phyloP scores from a whole-genome alignment of 176 grass and related monocot genomes.

The Metroxylon sagu region DNA sequence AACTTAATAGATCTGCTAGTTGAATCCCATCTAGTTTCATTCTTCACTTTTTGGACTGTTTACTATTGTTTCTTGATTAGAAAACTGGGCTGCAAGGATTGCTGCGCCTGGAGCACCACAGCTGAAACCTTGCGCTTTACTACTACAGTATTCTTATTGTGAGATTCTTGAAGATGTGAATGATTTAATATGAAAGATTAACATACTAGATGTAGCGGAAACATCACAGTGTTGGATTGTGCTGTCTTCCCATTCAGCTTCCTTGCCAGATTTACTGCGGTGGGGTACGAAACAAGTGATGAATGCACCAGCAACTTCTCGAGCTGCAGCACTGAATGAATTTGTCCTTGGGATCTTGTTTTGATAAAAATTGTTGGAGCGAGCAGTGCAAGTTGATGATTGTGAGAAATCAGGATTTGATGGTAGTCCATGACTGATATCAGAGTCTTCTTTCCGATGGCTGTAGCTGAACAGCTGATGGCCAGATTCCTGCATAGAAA shows the following conservation, averaged over 20 bases:
- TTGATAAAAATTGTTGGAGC: conserved; percentile 3
- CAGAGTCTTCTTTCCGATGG: conserved; percentile 17
- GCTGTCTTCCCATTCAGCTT: conserved; percentile 9
- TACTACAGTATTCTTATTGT: background rate
- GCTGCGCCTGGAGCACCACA: no score
- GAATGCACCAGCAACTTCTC: conserved; percentile 20
- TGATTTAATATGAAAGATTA: background rate
- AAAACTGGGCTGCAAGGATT: no score
- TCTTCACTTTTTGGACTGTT: no score
- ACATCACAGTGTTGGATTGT: conserved; percentile 1
- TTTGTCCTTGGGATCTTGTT: conserved; percentile 10
- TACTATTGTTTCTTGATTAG: no score
- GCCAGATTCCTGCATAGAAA: conserved; percentile 28
- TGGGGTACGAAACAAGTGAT: conserved; percentile 29
- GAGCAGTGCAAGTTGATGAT: conserved; percentile 36
- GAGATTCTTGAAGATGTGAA: background rate
- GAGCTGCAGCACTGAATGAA: conserved; percentile 26
- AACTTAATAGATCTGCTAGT: no score
- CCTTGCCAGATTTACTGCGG: conserved; percentile 14
- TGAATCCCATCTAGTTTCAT: no score
- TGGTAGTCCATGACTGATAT: conserved; percentile 23
- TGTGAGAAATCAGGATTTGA: conserved; percentile 38
- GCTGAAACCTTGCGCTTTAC: background rate
- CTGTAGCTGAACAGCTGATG: conserved; percentile 17
- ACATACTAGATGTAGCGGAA: background rate